These are phyloP conservation scores for Grosmannia huntii DNA, from an alignment of 2,329 filamentous ascomycete genomes.

Conservation along the genomic window DNA sequence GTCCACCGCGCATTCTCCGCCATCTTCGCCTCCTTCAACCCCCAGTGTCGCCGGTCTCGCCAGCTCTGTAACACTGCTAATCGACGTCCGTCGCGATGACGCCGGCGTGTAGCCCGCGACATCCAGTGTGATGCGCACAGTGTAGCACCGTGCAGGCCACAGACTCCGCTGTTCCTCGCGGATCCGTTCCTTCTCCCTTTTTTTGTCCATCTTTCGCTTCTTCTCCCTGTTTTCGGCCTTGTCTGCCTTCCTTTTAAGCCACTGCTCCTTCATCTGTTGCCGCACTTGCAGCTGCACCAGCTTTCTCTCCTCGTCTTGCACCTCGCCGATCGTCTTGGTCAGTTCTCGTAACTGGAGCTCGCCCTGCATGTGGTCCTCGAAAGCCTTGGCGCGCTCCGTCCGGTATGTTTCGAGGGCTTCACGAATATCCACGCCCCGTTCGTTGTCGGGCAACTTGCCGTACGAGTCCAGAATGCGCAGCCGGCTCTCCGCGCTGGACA, in stretches of 20 bases:
- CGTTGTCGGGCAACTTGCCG: constrained; percentile 23
- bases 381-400: constrained; percentile 27
- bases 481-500: constrained; percentile 23
- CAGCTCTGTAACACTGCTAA: constrained; percentile 39
- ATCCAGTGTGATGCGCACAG: constrained; percentile 38
- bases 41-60: constrained; percentile 28
- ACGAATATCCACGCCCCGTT: constrained; percentile 22
- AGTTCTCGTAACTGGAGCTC: constrained; percentile 20
- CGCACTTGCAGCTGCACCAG: constrained; percentile 19
- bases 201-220: constrained; percentile 7
- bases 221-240: constrained; percentile 24
- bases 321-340: constrained; percentile 18
- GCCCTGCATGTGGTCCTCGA: constrained; percentile 26
- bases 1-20: background rate
- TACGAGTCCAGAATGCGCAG: constrained; percentile 28
- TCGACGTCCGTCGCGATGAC: constrained; percentile 36
- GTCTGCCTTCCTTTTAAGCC: constrained; percentile 20
- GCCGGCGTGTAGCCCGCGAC: constrained; percentile 26
- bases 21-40: constrained; percentile 20
- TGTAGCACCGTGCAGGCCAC: constrained; percentile 37
- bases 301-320: constrained; percentile 20
- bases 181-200: constrained; percentile 29
- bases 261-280: constrained; percentile 16
- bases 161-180: constrained; percentile 30
- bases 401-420: constrained; percentile 27